A percentile compares a stretch with the other conserved stretches of the same genome.
phyloP scores from a whole-genome alignment of 768 basidiomycete genomes.

The Basidioascus undulatus region DNA sequence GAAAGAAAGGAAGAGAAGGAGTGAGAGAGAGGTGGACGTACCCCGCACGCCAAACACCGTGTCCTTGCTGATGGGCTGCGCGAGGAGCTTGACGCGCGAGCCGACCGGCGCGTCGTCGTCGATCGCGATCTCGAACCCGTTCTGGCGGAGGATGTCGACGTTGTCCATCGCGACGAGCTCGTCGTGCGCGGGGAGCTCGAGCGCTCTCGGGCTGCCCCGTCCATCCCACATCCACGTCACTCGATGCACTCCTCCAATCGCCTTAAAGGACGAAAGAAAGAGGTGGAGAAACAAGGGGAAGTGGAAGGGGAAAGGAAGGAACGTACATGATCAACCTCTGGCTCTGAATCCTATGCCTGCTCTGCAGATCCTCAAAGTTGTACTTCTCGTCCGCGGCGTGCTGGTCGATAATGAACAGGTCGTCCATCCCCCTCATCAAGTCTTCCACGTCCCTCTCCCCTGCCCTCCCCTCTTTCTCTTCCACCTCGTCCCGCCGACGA shows the following conservation, averaged over 20 bases:
- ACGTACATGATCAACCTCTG: conserved; percentile 60
- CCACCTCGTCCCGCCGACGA: conserved; percentile 25
- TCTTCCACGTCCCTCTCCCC: conserved; percentile 7
- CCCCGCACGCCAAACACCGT: conserved; percentile 78
- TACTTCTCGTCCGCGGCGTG: conserved; percentile 97
- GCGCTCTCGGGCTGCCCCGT: conserved; percentile 33
- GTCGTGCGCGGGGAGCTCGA: conserved; percentile 73
- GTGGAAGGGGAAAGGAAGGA: background rate
- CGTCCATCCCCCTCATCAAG: conserved; percentile 29
- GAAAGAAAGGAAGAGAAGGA: conserved; percentile 3
- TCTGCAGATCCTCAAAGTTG: conserved; percentile 84
- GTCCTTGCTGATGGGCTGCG: conserved; percentile 76
- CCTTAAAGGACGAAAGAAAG: background rate
- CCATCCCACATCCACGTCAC: background rate
- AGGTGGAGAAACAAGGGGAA: background rate
- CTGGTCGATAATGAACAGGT: conserved; percentile 89
- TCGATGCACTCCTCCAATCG: background rate
- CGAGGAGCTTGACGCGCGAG: conserved; percentile 36
- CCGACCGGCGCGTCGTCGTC: conserved; percentile 26
- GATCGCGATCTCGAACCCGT: conserved; percentile 66
- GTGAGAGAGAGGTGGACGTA: conserved; percentile 13
- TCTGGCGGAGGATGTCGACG: conserved; percentile 49
- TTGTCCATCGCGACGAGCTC: conserved; percentile 73
- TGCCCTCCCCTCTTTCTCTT: background rate
- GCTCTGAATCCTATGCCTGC: conserved; percentile 66